phyloP scores from a whole-genome alignment of 2,329 filamentous ascomycete genomes.

The Sphaerulina vaccinii region DNA sequence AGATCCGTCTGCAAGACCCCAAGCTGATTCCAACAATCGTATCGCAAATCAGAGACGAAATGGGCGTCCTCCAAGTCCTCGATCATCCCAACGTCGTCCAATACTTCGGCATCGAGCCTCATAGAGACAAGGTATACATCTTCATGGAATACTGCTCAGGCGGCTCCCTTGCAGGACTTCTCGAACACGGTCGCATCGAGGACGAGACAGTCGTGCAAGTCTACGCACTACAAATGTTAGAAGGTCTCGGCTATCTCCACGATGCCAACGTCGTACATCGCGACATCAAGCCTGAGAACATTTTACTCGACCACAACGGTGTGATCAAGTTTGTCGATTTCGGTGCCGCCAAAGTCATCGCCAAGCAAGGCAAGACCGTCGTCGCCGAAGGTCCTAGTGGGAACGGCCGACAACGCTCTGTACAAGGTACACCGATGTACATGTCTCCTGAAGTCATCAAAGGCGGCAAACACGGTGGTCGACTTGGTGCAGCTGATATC shows the following conservation, averaged over 20 bases:
- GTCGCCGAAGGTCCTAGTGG: conserved; percentile 52
- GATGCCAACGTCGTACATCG: conserved; percentile 89
- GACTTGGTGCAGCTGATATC: conserved; percentile 85
- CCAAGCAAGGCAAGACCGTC: conserved; percentile 85
- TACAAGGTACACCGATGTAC: conserved; percentile 99
- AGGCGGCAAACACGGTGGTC: conserved; percentile 74
- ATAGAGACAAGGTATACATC: conserved; percentile 98
- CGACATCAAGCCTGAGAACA: conserved; percentile 97
- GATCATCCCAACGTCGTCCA: conserved; percentile 98
- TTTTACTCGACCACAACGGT: conserved; percentile 93
- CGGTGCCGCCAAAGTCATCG: conserved; percentile 94
- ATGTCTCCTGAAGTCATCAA: conserved; percentile 99
- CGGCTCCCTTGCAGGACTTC: conserved; percentile 80
- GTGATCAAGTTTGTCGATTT: conserved; percentile 99
- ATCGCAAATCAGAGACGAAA: conserved; percentile 91
- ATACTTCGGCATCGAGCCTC: conserved; percentile 96
- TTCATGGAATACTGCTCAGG: conserved; percentile 99
- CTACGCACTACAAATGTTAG: conserved; percentile 88
- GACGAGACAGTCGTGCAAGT: conserved; percentile 98
- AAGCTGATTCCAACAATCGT: conserved; percentile 94
- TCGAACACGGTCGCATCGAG: conserved; percentile 95
- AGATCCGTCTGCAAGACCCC: conserved; percentile 94
- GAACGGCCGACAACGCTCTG: conserved; percentile 62
- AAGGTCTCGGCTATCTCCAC: conserved; percentile 90
- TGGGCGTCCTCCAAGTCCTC: conserved; percentile 91